These are phyloP conservation scores for Populus alba DNA, from an alignment of 345 rosid species.

Conservation along the genomic window DNA sequence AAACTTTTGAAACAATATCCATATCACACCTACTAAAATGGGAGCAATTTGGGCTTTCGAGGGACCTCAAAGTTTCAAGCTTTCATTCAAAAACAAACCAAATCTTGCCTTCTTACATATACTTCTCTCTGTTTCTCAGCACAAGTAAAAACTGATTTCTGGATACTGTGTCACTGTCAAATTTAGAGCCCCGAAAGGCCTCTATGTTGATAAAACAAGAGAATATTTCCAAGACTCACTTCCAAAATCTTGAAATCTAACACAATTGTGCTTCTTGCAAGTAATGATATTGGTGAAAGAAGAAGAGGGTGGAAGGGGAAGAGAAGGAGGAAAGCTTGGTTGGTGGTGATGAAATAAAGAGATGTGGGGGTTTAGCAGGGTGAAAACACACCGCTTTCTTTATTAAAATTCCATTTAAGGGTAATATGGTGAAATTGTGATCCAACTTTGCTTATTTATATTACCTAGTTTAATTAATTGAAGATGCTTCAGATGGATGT, in stretches of 20 bases:
- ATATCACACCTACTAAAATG: not conserved
- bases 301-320: not conserved
- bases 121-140: not conserved
- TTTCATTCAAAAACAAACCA: not conserved
- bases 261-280: not conserved
- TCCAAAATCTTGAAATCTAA: not conserved
- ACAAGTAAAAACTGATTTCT: not conserved
- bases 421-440: not conserved
- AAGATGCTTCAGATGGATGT: too few relatives aligned
- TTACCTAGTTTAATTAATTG: too few relatives aligned
- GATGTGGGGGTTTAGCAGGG: not conserved
- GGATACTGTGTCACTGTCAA: not conserved
- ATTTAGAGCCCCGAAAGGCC: not conserved
- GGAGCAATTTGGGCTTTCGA: not conserved
- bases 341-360: not conserved
- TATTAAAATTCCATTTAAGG: not conserved
- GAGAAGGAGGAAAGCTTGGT: not conserved
- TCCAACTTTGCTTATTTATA: not conserved
- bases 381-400: not conserved
- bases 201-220: not conserved
- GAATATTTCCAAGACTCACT: not conserved
- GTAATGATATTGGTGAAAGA: not conserved
- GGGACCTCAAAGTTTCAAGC: not conserved
- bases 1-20: not conserved
- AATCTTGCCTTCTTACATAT: not conserved